These are phyloP conservation scores for Boletus tylopilopsis DNA, from an alignment of 768 basidiomycete genomes.

Conservation along the genomic window DNA sequence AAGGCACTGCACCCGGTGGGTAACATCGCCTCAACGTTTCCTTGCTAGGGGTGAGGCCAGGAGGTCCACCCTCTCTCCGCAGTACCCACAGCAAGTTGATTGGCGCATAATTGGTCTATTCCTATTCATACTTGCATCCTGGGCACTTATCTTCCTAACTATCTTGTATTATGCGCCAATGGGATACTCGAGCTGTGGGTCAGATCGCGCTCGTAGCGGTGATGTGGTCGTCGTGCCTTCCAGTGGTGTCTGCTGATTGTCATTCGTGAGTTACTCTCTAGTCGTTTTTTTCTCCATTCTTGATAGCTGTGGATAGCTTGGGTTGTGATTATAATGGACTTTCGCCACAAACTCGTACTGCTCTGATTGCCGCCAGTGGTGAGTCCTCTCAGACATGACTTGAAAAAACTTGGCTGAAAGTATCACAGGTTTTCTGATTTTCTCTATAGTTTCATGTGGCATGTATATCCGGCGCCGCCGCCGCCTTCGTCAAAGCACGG, in stretches of 20 bases:
- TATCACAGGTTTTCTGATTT: background rate
- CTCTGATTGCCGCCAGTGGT: slow-evolving; percentile 4
- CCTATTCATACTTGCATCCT: background rate
- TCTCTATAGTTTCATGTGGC: background rate
- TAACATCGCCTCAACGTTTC: no score
- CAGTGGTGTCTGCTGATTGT: slow-evolving; percentile 16
- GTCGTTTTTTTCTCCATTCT: background rate
- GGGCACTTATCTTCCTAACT: background rate
- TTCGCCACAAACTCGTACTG: background rate
- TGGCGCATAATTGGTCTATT: background rate
- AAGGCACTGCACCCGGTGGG: no score
- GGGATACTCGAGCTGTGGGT: background rate
- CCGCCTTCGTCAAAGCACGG: background rate
- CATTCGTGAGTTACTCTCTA: slow-evolving; percentile 2
- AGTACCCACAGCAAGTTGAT: background rate
- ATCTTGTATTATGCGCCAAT: slow-evolving; percentile 2
- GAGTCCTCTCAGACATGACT: background rate
- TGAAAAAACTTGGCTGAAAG: slow-evolving; percentile 2
- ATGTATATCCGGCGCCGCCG: slow-evolving; percentile 1
- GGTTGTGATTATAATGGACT: background rate
- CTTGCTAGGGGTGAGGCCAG: no score
- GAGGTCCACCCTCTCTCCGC: no score
- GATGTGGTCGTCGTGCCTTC: slow-evolving; percentile 3
- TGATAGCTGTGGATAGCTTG: background rate
- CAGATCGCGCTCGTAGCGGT: background rate